phyloP scores from a whole-genome alignment of 768 basidiomycete species.

The Lentinula aciculospora region DNA sequence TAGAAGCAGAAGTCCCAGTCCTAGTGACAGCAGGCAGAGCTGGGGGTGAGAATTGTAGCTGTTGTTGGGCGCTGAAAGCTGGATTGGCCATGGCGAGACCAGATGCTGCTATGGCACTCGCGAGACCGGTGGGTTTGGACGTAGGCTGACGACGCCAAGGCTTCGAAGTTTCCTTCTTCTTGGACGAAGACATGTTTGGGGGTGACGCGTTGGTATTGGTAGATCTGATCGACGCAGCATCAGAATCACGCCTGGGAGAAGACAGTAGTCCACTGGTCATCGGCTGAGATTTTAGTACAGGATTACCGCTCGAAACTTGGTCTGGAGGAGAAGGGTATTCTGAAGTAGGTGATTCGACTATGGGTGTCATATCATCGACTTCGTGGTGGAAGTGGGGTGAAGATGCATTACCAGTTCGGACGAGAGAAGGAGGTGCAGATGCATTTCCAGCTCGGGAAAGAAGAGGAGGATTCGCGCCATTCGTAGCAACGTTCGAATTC shows the following conservation, averaged over 20 bases:
- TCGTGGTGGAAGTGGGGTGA: not conserved
- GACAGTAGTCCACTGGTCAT: not conserved
- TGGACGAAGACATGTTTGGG: not conserved
- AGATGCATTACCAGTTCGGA: no score
- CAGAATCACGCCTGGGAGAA: conserved; percentile 5
- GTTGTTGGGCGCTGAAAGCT: conserved; percentile 40
- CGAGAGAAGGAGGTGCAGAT: no score
- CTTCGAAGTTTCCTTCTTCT: conserved; percentile 30
- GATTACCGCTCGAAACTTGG: not conserved
- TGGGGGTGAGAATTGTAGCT: conserved; percentile 30
- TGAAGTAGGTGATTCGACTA: conserved; percentile 6
- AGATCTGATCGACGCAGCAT: conserved; percentile 1
- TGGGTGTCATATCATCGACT: conserved; percentile 7
- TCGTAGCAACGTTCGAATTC: not conserved
- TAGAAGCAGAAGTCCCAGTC: not conserved
- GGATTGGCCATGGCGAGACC: conserved; percentile 64
- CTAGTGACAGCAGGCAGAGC: not conserved
- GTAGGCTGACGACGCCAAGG: conserved; percentile 33
- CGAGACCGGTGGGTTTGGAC: conserved; percentile 53
- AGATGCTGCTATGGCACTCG: conserved; percentile 60
- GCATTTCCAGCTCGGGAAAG: not conserved
- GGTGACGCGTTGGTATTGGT: not conserved
- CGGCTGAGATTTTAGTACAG: not conserved
- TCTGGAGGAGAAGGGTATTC: not conserved
- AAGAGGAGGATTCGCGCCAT: not conserved